Evolutionary conservation across 495 filamentous ascomycete genomes (phyloP), one percentile per base, ranked within the genome.

Genomic region (Penicillium goetzii): DNA sequence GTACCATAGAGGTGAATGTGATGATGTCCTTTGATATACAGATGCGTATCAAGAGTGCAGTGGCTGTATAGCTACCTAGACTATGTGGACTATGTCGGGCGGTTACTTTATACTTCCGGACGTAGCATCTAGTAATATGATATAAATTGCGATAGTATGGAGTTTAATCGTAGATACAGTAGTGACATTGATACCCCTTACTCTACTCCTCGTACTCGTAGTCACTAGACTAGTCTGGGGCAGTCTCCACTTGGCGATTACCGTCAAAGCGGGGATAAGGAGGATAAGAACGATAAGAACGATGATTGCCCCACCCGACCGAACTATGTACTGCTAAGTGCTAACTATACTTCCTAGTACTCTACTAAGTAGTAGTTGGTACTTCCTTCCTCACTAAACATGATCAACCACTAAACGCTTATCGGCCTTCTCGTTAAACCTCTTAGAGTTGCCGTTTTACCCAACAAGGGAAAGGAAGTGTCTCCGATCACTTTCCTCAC

Each of bases 1-100:
- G 71, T 73, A 73, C 69, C 58, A 73, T 73, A 73, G 66, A 65
- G 58, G 62, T 63, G 61, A 67, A 67, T 71, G 59, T 65, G 65
- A 71, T 60, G 60, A 71, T 60, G 60, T 47, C 56, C 53, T 67
- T 56, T 61, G 43, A 58, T 59, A 33, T 56, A 33, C 32, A 36
- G 34, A 36, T 4, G 11, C 11, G 14, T 36, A 14, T 36, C 10
- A 11, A 36, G 34, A 36, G 34, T 14, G 34, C 12, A 36, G 12
- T 36, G 10, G 34, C 12, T 1, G 33, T 36, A 36, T 12, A 14
- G 34, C 26, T n/a, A 3, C 30, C 30, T 7, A 3, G 30, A 32
- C 30, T 32, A 7, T 32, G 5, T 3, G 30, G 30, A 32, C 30
- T 32, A 32, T 32, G 5, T 3, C 28, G n/a, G n/a, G n/a, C n/a